A percentile compares a stretch with the other conserved stretches of the same genome.
Conservation (phyloP, 345 rosid species). For the Brassica cretica region DNA sequence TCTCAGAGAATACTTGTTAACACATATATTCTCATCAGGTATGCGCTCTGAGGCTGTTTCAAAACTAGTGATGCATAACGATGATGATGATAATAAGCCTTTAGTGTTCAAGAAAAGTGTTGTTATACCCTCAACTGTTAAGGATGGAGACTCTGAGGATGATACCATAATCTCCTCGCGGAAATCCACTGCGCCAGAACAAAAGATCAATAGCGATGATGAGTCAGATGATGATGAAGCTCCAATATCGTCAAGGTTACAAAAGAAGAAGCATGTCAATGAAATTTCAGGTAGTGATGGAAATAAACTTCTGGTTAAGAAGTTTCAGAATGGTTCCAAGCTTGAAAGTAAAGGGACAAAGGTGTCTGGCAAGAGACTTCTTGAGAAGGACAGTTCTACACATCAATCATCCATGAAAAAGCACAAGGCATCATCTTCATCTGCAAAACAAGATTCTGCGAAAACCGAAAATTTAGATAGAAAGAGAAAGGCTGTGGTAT, state of each 20-base stretch:
- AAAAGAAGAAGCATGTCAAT: conserved; percentile 44
- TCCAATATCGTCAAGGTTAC: conserved; percentile 60
- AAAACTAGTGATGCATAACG: conserved; percentile 26
- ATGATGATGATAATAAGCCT: conserved; percentile 51
- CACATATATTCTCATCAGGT: conserved; percentile 6
- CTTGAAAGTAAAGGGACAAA: conserved; percentile 37
- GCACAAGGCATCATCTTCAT: conserved; percentile 47
- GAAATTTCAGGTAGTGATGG: conserved; percentile 49
- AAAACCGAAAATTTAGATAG: conserved; percentile 34
- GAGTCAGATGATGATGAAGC: conserved; percentile 75
- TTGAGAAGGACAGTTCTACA: conserved; percentile 48
- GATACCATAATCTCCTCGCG: conserved; percentile 41
- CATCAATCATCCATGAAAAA: conserved; percentile 56
- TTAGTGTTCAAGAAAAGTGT: conserved; percentile 51
- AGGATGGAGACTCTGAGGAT: conserved; percentile 72
- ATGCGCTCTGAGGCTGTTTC: conserved; percentile 62
- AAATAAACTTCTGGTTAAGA: conserved; percentile 51
- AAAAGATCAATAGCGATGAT: conserved; percentile 27
- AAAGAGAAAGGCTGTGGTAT: conserved; percentile 13
- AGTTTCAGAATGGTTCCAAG: conserved; percentile 57
- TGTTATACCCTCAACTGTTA: conserved; percentile 8
- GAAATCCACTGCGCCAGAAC: not conserved
- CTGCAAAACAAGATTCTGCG: conserved; percentile 45
- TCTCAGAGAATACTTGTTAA: not conserved
- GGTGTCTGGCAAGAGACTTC: conserved; percentile 58